Conservation (phyloP, 1,284 basidiomycete species). For the Ganoderma lucidum region DNA sequence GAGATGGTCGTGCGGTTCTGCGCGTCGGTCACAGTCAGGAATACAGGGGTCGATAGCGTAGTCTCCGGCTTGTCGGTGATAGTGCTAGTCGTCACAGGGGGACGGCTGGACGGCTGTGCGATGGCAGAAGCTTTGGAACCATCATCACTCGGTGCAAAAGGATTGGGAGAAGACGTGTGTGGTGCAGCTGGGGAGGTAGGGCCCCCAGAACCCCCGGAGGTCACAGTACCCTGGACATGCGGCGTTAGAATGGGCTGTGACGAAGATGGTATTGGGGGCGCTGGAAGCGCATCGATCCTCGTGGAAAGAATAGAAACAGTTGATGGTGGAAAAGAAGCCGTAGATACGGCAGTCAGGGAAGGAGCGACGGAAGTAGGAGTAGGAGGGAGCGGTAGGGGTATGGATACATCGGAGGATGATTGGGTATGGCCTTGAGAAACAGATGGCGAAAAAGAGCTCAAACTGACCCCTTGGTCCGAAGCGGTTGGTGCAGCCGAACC, state of each 20-base stretch:
- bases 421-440: constrained; percentile 25
- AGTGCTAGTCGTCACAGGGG: constrained; percentile 47
- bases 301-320: constrained; percentile 3
- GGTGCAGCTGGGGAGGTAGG: background rate
- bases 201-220: constrained; percentile 7
- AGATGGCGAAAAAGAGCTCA: constrained; percentile 24
- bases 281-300: constrained; percentile 5
- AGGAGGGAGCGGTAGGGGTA: constrained; percentile 22
- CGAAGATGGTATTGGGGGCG: constrained; percentile 18
- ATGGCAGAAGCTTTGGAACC: constrained; percentile 28
- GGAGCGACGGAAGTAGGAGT: constrained; percentile 13
- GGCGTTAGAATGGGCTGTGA: constrained; percentile 22
- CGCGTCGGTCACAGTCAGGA: constrained; percentile 48
- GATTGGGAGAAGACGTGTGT: background rate
- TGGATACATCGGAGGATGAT: constrained; percentile 23
- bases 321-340: background rate
- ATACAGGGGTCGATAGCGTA: constrained; percentile 52
- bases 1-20: constrained; percentile 46
- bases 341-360: constrained; percentile 9
- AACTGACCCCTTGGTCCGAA: constrained; percentile 30
- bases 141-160: constrained; percentile 19
- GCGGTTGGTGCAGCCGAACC: background rate
- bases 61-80: constrained; percentile 52
- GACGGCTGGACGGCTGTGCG: constrained; percentile 32
- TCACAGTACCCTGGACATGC: constrained; percentile 21